Percentiles rank a stretch among this genome's conserved stretches.
Conservation (phyloP, 75 land plant species). For the Pinus taeda region DNA sequence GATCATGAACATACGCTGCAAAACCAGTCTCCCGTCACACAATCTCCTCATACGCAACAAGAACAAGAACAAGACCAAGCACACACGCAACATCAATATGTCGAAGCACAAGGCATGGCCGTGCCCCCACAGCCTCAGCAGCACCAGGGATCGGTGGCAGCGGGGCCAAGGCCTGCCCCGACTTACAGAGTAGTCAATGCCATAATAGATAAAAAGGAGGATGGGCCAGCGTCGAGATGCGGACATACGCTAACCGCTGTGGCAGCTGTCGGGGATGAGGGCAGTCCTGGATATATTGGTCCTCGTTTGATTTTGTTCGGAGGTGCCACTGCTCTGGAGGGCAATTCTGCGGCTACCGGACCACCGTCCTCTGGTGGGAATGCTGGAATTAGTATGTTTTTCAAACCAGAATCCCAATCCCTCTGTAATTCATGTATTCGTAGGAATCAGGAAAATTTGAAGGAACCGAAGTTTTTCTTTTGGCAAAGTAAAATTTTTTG, state of each 20-base stretch:
- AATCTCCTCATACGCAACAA: neutral
- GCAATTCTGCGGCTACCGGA: constrained; percentile 76
- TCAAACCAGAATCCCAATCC: constrained; percentile 2
- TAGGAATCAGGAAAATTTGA: neutral
- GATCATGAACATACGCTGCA: constrained; percentile 18
- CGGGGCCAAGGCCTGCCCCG: constrained; percentile 84
- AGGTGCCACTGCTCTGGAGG: constrained; percentile 95
- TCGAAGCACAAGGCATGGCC: constrained; percentile 7
- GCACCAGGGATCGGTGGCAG: constrained; percentile 17
- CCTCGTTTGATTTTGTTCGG: constrained; percentile 93
- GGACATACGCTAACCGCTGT: constrained; percentile 98
- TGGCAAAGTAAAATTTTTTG: neutral
- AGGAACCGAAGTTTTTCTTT: neutral
- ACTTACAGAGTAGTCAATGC: constrained; percentile 69
- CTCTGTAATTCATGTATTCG: neutral
- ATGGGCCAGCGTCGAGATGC: constrained; percentile 93
- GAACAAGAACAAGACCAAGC: neutral
- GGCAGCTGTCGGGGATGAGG: constrained; percentile 90
- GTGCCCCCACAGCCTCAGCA: constrained; percentile 24
- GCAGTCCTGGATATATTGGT: constrained; percentile 71
- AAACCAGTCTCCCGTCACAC: neutral
- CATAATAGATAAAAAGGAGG: constrained; percentile 87
- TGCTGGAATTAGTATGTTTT: constrained; percentile 85
- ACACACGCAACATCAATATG: neutral
- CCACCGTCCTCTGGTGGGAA: constrained; percentile 80